A percentile compares a stretch with the other conserved stretches of the same genome.
Evolutionary conservation across 192 early-diverging fungal genomes (phyloP).

Genomic region (Chytriomyces hyalinus): DNA sequence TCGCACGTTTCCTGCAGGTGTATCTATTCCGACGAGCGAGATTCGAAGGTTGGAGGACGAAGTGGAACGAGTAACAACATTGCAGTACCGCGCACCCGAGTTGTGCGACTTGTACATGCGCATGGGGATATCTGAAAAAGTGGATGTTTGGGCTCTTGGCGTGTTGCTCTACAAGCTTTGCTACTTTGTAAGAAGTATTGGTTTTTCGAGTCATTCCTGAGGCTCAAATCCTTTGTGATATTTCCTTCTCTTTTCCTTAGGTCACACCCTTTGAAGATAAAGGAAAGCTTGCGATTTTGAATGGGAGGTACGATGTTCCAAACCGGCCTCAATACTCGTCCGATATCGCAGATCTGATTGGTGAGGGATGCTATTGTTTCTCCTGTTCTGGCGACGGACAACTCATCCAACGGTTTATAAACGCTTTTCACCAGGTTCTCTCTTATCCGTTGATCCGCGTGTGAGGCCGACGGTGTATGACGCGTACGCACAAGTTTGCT

Average conservation of each 20-base stretch:
- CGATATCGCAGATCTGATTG: constrained; percentile 48
- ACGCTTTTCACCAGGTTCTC: constrained; percentile 52
- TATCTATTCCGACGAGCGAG: constrained; percentile 66
- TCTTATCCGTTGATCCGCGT: constrained; percentile 78
- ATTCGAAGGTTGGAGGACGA: constrained; percentile 87
- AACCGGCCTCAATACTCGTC: constrained; percentile 61
- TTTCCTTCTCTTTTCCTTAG: constrained; percentile 36
- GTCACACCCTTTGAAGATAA: constrained; percentile 93
- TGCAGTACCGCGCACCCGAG: constrained; percentile 96
- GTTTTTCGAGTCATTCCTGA: no score
- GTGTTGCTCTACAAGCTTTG: constrained; percentile 95
- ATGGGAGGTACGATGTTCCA: constrained; percentile 83
- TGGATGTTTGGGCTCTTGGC: constrained; percentile 82
- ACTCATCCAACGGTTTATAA: background rate
- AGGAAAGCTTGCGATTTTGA: constrained; percentile 86
- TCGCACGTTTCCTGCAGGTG: constrained; percentile 56
- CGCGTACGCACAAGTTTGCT: constrained; percentile 69
- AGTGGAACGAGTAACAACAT: constrained; percentile 81
- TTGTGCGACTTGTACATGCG: constrained; percentile 91
- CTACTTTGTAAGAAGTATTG: constrained; percentile 65
- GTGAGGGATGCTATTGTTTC: constrained; percentile 16
- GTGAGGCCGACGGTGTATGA: constrained; percentile 83
- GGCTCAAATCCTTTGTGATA: constrained; percentile 3
- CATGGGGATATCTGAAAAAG: constrained; percentile 82
- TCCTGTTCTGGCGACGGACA: background rate